A percentile compares a stretch with the other conserved stretches of the same genome.
phyloP scores from a whole-genome alignment of 495 filamentous ascomycete genomes.

The Talaromyces adpressus region DNA sequence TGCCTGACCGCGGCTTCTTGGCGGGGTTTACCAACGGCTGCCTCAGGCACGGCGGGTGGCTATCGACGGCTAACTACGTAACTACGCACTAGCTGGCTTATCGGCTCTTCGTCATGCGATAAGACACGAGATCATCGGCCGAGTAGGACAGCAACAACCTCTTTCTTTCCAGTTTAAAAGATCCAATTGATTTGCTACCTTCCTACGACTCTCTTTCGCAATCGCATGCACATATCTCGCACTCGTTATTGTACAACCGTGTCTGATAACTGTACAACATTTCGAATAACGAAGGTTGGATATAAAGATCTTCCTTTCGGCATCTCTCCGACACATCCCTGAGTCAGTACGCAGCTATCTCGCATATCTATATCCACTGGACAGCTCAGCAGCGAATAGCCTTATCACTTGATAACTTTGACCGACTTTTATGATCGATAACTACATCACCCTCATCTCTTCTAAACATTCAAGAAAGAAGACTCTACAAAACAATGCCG shows the following conservation, averaged over 20 bases:
- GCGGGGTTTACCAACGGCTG: constrained; percentile 10
- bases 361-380: neutral
- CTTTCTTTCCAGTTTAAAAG: neutral
- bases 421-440: neutral
- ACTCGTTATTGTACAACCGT: neutral
- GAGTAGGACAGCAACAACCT: neutral
- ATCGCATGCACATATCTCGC: neutral
- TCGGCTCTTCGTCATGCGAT: neutral
- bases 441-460: too few relatives aligned
- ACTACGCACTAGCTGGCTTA: neutral
- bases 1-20: constrained; percentile 8
- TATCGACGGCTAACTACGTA: neutral
- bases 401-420: neutral
- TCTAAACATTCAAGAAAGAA: neutral
- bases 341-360: neutral
- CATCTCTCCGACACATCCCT: neutral
- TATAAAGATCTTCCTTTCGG: neutral
- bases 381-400: neutral
- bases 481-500: constrained; percentile 22
- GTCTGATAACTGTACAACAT: neutral
- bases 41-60: constrained; percentile 16
- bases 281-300: neutral
- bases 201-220: neutral
- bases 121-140: neutral
- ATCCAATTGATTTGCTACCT: neutral